phyloP scores from a whole-genome alignment of 257 asterid genomes.

The Thymus quinquecostatus region DNA sequence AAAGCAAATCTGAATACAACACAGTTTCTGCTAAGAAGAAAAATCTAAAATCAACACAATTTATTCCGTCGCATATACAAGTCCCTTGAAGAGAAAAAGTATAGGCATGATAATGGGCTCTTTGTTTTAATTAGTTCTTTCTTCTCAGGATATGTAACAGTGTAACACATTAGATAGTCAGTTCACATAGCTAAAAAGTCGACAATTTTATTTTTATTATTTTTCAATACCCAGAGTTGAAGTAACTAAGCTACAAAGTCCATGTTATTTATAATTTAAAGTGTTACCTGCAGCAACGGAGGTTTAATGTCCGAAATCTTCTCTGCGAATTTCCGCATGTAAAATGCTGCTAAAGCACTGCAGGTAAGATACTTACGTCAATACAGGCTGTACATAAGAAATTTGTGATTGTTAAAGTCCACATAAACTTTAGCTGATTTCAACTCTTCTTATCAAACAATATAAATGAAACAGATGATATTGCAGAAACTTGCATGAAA shows the following conservation, averaged over 20 bases:
- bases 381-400: constrained; percentile 16
- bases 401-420: constrained; percentile 26
- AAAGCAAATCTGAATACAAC: background rate
- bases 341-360: constrained; percentile 97
- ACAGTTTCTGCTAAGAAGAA: no score
- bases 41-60: no score
- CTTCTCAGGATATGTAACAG: background rate
- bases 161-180: background rate
- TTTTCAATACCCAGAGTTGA: constrained; percentile 10
- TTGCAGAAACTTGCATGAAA: constrained; percentile 11
- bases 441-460: constrained; percentile 17
- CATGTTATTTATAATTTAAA: constrained; percentile 26
- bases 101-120: background rate
- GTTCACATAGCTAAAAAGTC: constrained; percentile 18
- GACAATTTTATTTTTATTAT: no score
- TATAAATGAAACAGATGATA: background rate
- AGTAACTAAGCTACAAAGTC: constrained; percentile 28
- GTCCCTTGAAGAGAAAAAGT: background rate
- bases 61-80: no score
- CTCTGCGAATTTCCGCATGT: constrained; percentile 79
- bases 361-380: constrained; percentile 38
- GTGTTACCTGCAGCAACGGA: constrained; percentile 87
- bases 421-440: constrained; percentile 15
- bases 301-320: constrained; percentile 73
- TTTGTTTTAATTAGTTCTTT: background rate